These are phyloP conservation scores for Priceomyces carsonii DNA, from an alignment of 805 yeast species.

Conservation along the genomic window DNA sequence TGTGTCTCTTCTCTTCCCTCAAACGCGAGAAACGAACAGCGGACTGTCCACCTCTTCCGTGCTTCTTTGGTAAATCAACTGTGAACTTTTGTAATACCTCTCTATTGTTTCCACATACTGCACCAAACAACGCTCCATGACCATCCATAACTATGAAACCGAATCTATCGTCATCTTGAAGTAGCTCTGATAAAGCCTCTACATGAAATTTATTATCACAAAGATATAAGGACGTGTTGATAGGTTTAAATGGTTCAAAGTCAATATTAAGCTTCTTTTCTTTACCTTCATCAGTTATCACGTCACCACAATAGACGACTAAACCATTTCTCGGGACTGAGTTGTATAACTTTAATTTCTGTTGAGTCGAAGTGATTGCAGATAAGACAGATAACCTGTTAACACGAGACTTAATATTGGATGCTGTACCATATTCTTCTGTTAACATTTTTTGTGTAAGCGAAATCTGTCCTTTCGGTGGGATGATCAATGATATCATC, in stretches of 20 bases:
- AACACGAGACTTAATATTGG: slow-evolving; percentile 96
- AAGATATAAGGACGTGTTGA: slow-evolving; percentile 89
- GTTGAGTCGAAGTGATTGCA: slow-evolving; percentile 98
- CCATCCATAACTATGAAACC: slow-evolving; percentile 99
- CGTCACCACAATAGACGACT: slow-evolving; percentile 98
- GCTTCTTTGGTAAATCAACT: slow-evolving; percentile 98
- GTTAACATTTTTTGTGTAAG: slow-evolving; percentile 87
- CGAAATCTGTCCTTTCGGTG: slow-evolving; percentile 93
- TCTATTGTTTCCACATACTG: slow-evolving; percentile 94
- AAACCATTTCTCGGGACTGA: slow-evolving; percentile 93
- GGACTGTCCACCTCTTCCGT: slow-evolving; percentile 99
- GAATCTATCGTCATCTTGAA: slow-evolving; percentile 93
- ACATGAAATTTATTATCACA: slow-evolving; percentile 99
- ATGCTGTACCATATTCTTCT: slow-evolving; percentile 98
- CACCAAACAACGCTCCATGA: slow-evolving; percentile 96
- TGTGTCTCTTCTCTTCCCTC: slow-evolving; percentile 98
- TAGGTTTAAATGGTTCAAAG: slow-evolving; percentile 98
- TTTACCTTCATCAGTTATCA: slow-evolving; percentile 94
- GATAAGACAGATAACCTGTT: slow-evolving; percentile 92
- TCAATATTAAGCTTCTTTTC: slow-evolving; percentile 96
- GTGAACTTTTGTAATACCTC: slow-evolving; percentile 92
- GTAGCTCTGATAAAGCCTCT: slow-evolving; percentile 90
- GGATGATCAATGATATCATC: slow-evolving; percentile 94
- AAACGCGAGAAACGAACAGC: slow-evolving; percentile 98
- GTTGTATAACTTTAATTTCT: slow-evolving; percentile 85